Base-by-base conservation (phyloP, 345 rosid species). In the Corymbia maculata region DNA sequence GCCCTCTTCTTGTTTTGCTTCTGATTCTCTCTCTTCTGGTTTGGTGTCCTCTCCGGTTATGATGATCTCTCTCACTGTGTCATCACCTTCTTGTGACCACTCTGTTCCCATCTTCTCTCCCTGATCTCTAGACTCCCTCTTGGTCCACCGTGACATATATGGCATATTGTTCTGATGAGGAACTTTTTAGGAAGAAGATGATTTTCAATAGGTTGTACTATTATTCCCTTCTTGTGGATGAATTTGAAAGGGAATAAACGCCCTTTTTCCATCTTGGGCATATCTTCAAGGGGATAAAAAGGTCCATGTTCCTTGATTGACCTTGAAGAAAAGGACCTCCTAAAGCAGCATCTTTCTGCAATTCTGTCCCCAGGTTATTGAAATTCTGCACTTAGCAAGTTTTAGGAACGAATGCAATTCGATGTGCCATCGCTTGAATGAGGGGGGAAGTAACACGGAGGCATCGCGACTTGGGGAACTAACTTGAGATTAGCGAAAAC, bases 381-480 rank as follows among this genome's bases (percentile, higher is more conserved):
- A 70, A 70, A 36, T 70, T 19, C 6, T 17, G 47, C 24, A 6
- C 8, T 17, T 70, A 12, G 80, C 82, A 75, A 36, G 49, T 75
- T 44, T 7, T 42, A 4, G 28, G 82, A 75, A 21, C 2, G 26
- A 44, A 42, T 9, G 82, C 28, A 19, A 42, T 75, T 6, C 19
- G 14, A 42, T 4, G 82, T 42, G 49, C 26, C 10, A 11, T 13
- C 5, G 82, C 82, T 36, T 9, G 47, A 17, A 36, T 3, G 26
- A 36, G 80, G 45, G 36, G 8, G 17, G 30, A 64, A 64, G 42
- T 4, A n/a, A 14, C 36, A 64, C 0, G 42, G 17, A 8, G 4
- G 3, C 10, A 0, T n/a, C 17, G 36, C 19, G 0, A 28, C 30
- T n/a, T 7, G 42, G 82, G 24, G 26, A 36, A 6, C 44, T 16